Base-by-base conservation (phyloP, 495 filamentous ascomycete genomes). In the Talaromyces trachyspermus region DNA sequence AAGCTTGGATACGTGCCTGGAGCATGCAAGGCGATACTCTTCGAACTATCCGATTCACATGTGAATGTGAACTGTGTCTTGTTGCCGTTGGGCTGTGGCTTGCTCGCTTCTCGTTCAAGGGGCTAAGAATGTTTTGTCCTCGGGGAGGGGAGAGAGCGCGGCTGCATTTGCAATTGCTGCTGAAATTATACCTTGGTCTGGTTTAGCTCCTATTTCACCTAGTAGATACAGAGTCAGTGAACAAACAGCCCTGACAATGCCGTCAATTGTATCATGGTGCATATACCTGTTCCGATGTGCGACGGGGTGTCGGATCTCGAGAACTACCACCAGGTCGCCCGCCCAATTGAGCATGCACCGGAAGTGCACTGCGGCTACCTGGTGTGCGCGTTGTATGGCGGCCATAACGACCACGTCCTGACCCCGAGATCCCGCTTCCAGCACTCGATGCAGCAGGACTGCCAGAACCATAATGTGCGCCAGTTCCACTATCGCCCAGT, bases 11-110 rank as follows among this genome's bases (percentile, higher is more conserved):
- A 46, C 12, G 68, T 48, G 43, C 59, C 58, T 12, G 67, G 46
- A 45, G 57, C 63, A 22, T 69, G 68, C 64, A 76, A 61, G 3
- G 68, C 70, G 70, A 84, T 78, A 30, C 77, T 77, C 48, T 78
- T 83, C 2, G 77, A 74, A 15, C 81, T 79, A 54, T 88, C 84
- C 1, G 85, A 83, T 39, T 88, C 84, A 62, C 87, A 91, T 2
- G 85, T 92, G 61, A 96, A 96, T 12, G 89, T 95, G 55, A 96
- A 96, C 52, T 94, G 87, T 0, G 84, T 81, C 46, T 88, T 87
- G 9, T 79, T n/a, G n/a, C n/a, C n/a, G n/a, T n/a, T 76, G 23
- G 74, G 79, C 2, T 69, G 60, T 55, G 78, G 80, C 2, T 74
- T 71, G 6, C 77, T 74, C 14, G 75, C 63, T 61, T 83, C 77